These are phyloP conservation scores for Irpex rosettiformis DNA, from an alignment of 1,284 basidiomycete genomes.

Conservation along the genomic window DNA sequence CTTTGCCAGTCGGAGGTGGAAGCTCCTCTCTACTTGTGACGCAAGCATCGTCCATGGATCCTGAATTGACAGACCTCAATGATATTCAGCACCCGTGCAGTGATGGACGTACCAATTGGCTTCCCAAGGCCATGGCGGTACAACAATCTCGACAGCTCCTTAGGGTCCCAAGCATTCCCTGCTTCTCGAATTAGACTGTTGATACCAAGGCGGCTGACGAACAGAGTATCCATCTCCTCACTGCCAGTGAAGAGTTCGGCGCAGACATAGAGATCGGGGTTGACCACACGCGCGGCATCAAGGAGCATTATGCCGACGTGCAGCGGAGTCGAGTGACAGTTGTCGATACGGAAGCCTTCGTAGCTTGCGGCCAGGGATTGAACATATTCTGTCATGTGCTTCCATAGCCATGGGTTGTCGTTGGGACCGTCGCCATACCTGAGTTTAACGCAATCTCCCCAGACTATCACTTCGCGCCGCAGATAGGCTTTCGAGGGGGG, in stretches of 20 bases:
- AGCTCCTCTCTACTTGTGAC: slow-evolving; percentile 75
- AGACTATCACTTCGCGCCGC: slow-evolving; percentile 93
- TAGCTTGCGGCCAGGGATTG: slow-evolving; percentile 77
- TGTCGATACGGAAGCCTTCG: slow-evolving; percentile 96
- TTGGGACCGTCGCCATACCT: slow-evolving; percentile 80
- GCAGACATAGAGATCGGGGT: slow-evolving; percentile 92
- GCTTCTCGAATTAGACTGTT: slow-evolving; percentile 92
- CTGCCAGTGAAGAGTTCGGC: slow-evolving; percentile 97
- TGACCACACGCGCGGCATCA: slow-evolving; percentile 85
- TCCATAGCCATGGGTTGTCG: slow-evolving; percentile 92
- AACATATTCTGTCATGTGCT: slow-evolving; percentile 89
- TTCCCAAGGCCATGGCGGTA: slow-evolving; percentile 89
- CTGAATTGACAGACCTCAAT: slow-evolving; percentile 33
- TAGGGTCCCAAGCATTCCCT: slow-evolving; percentile 85
- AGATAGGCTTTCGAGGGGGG: slow-evolving; percentile 95
- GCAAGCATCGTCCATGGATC: slow-evolving; percentile 90
- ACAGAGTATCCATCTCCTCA: slow-evolving; percentile 89
- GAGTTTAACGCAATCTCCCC: slow-evolving; percentile 98
- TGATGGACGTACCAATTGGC: slow-evolving; percentile 65
- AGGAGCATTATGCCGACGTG: slow-evolving; percentile 91
- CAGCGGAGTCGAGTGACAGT: slow-evolving; percentile 96
- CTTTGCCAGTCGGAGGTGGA: slow-evolving; percentile 73
- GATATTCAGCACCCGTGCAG: background rate
- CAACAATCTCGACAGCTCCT: slow-evolving; percentile 81
- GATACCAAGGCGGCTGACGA: slow-evolving; percentile 87